Evolutionary conservation across 2,329 filamentous ascomycete genomes (phyloP), one percentile per base, ranked within the genome.

Genomic region (Monosporascus sp.): DNA sequence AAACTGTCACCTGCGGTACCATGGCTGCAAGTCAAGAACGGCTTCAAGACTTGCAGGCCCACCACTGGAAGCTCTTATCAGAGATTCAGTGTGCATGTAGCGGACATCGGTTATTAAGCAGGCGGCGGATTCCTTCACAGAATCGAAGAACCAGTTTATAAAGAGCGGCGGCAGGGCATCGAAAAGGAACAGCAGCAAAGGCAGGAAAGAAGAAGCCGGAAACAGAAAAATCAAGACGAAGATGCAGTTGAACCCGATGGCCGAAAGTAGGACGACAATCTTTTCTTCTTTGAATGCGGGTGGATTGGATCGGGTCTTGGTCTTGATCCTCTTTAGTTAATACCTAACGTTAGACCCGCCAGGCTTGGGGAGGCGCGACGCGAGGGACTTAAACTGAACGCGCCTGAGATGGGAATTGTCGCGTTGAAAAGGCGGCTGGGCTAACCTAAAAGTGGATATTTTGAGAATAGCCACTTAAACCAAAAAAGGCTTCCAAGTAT

Each of bases 1-100:
- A 67, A 56, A 69, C 62, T 51, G 66, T 57, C 36, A 57, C 64
- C 58, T 68, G 64, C 56, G 72, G 67, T 66, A 71, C 70, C 74
- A 76, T 76, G 65, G 59, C 67, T 69, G 55, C 61, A 57, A 57
- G 53, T 62, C 55, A 54, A 26, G 20, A 9, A 55, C 49, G 44
- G 49, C 58, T 60, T 59, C 56, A 50, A 44, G 56, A 61, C 61
- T 59, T 58, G 61, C 56, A 55, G 49, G 59, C 52, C 59, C 64
- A 63, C 66, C 60, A 56, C 60, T 52, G 49, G 50, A 54, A 59
- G 48, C 41, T 53, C 48, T 49, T 55, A 49, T 54, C 47, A 20
- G 45, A 52, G 50, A 47, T 37, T 48, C 48, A 55, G 51, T 47
- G 55, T 49, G 61, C 64, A 66, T 64, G 55, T 49, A 57, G 27